Evolutionary conservation across 2,329 filamentous ascomycete species (phyloP), one percentile per base, ranked within the genome.

Genomic region (Cryphonectria parasitica): DNA sequence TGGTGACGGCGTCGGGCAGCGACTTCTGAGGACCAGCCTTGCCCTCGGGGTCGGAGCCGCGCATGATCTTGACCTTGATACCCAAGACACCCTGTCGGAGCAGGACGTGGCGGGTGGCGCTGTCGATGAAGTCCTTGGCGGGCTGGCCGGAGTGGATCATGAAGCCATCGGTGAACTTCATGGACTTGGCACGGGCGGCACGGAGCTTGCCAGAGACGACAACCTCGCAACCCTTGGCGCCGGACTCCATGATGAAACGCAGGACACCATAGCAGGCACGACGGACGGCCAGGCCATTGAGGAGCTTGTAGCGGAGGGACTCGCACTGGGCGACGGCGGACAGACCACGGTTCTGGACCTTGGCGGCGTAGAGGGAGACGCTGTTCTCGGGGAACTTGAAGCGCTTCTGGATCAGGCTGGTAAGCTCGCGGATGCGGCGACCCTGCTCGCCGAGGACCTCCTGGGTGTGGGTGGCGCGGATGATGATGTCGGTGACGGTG

Each of bases 41-140:
- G 91, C 96, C 96, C 87, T 98, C 94, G 84, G 96, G 96, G 89
- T 99, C 96, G 79, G 94, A 96, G 83, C 96, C 96, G 84, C 97
- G 95, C 96, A 99, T 99, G 88, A 99, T 99, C 95, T 99, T 99
- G 86, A 99, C 96, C 91, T 99, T 99, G 89, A 99, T 99, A 88
- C 96, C 96, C 77, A 99, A 89, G 77, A 99, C 96, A 93, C 96
- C 96, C 90, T 99, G 96, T 87, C 97, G 93, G 85, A 99, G 95
- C 78, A 99, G 94, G 80, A 99, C 96, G 93, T 99, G 96, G 80
- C 96, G 96, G 82, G 96, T 98, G 79, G 97, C 97, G 81, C 87
- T 90, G 90, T 99, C 96, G 85, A 99, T 99, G 89, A 99, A 99
- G 88, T 99, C 96, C 88, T 97, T 95, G 82, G 95, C 96, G 82